Evolutionary conservation across 2,329 filamentous ascomycete species (phyloP), one percentile per base, ranked within the genome.

Genomic region (Pestalotiopsis sp.): DNA sequence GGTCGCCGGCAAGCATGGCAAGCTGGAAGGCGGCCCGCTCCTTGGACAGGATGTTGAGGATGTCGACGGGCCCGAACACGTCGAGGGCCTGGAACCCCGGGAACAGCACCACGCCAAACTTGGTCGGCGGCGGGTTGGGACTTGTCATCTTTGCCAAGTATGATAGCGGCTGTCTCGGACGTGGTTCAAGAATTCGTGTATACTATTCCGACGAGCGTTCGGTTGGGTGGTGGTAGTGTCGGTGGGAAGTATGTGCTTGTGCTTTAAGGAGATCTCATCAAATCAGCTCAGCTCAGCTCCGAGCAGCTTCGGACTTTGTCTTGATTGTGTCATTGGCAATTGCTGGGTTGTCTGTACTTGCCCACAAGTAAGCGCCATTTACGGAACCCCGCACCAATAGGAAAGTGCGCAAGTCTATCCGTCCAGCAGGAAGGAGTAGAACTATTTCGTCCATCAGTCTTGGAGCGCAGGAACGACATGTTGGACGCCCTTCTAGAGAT

Each of bases 31-130:
- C 72, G 6, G 17, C n/a, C 65, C 76, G 76, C 20, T 67, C 68
- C 65, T 71, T 71, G 3, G 82, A 77, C 6, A 84, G 71, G 39
- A 81, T 75, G 70, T 84, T 81, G 56, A 86, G 75, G 56, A 79
- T 74, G 67, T 84, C 81, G 4, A 85, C 73, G n/a, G 82, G 82
- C 0, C 83, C 82, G 71, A 83, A 82, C 65, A 83, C 78, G 70
- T 85, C 83, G 14, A 84, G 75, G 40, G 79, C 74, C 68, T 85
- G 79, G 73, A 84, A 82, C 17, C 78, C 79, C 1, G 77, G 81
- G 75, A 82, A 84, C 4, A 86, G 71, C 38, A 83, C 76, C 48
- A 85, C 76, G 64, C 81, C 83, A 64, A 78, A 81, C 62, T 78
- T 81, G 40, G 72, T 74, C 20, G 72, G 74, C 26, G 26, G 57